phyloP scores from a whole-genome alignment of 2,329 filamentous ascomycete species.

The Penicillium rolfsii region DNA sequence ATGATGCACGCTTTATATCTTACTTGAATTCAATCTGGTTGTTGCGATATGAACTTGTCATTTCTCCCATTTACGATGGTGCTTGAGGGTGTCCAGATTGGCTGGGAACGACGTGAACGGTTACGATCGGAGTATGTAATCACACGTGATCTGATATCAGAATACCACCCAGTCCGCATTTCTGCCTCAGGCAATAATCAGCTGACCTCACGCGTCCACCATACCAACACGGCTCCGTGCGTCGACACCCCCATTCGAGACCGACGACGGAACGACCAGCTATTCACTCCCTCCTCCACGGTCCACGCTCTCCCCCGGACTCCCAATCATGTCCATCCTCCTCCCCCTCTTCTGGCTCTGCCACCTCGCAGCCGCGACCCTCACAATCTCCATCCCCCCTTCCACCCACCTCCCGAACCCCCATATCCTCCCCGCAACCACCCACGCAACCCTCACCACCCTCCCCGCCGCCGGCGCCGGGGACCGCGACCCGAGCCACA shows the following conservation, averaged over 20 bases:
- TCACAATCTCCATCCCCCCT: conserved; percentile 46
- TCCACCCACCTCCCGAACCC: conserved; percentile 51
- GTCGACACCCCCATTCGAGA: not conserved
- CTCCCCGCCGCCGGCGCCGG: conserved; percentile 39
- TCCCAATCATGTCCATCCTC: conserved; percentile 20
- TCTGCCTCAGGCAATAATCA: not conserved
- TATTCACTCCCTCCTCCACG: not conserved
- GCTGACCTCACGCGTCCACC: not conserved
- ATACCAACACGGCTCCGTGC: not conserved
- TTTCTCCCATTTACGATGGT: too few relatives aligned
- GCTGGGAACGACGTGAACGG: too few relatives aligned
- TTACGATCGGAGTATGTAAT: not conserved
- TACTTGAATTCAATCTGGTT: too few relatives aligned
- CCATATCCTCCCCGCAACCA: conserved; percentile 47
- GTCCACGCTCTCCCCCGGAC: too few relatives aligned
- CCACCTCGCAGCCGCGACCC: conserved; percentile 27
- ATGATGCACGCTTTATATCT: too few relatives aligned
- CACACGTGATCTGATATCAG: too few relatives aligned
- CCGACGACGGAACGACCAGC: too few relatives aligned
- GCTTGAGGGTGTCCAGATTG: too few relatives aligned
- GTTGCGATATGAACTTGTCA: too few relatives aligned
- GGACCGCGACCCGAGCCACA: conserved; percentile 47
- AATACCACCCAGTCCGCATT: not conserved
- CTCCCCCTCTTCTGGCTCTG: conserved; percentile 25
- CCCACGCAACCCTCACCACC: conserved; percentile 56